Evolutionary conservation across 1,139 yeast species (phyloP), one percentile per base, ranked within the genome.

Genomic region (Zhuliangozyma parablackwelliae): DNA sequence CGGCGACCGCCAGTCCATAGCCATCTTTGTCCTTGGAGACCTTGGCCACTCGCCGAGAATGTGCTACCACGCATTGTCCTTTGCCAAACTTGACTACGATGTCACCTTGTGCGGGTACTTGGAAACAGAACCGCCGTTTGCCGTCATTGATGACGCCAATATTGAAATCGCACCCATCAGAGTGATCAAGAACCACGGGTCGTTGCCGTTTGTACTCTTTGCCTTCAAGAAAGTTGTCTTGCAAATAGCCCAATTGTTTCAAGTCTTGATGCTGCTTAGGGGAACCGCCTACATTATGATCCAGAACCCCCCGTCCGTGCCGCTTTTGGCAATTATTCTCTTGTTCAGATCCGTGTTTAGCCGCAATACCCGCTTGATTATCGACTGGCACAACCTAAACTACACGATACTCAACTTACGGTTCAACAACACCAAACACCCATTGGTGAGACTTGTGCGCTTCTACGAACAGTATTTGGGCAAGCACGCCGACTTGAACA

Each of bases 301-400:
- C 21, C 96, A 92, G 63, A 92, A 90, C 56, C 99, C 99, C 1
- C 99, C 99, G 0, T 78, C 89, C 5, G 72, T 94, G 32, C 99
- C 99, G 1, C 67, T 88, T 5, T 64, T 94, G 27, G 74, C 82
- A 0, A 65, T 90, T 7, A 72, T 78, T 1, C 73, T 84, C 5
- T 31, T 82, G 2, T 80, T 75, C 53, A 74, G 77, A 40, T 56
- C 68, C 32, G 38, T 78, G 28, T 64, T 78, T 47, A 75, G 82
- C 34, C 78, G 83, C 8, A 65, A 78, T 6, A 77, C 86, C 2
- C 61, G 75, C 49, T 63, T 92, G 28, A 72, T 92, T 13, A 78
- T 94, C 38, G 99, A 94, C 60, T 94, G 98, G 98, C 99, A 94
- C 59, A 94, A 94, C 57, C 68, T 94, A 49, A 96, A 95, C 36